These are phyloP conservation scores for Pythium vanterpoolii DNA, from an alignment of 352 stramenopile species.

Conservation along the genomic window DNA sequence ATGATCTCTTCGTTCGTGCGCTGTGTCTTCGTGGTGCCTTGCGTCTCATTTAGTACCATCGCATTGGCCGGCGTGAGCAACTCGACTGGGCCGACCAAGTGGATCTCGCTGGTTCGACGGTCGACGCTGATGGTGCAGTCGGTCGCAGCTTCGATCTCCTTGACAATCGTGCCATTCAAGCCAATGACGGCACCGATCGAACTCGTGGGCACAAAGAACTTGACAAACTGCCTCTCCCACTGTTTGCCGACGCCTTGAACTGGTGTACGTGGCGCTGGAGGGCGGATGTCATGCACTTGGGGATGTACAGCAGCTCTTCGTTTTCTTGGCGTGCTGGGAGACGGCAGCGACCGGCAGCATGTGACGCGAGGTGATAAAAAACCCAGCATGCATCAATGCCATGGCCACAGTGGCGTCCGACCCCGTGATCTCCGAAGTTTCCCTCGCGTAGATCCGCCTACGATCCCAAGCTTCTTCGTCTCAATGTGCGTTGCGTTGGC, in stretches of 20 bases:
- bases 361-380: constrained; percentile 93
- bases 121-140: constrained; percentile 76
- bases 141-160: constrained; percentile 62
- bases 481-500: too few relatives aligned
- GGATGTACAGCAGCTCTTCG: constrained; percentile 69
- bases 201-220: constrained; percentile 54
- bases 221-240: constrained; percentile 41
- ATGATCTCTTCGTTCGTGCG: constrained; percentile 87
- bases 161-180: constrained; percentile 68
- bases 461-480: too few relatives aligned
- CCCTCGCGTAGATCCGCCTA: too few relatives aligned
- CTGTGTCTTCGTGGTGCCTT: constrained; percentile 56
- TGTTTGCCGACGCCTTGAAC: constrained; percentile 51
- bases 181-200: constrained; percentile 72
- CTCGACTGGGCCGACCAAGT: constrained; percentile 83
- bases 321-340: constrained; percentile 83
- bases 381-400: constrained; percentile 96
- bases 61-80: constrained; percentile 75
- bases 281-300: constrained; percentile 80
- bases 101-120: constrained; percentile 78
- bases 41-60: constrained; percentile 52
- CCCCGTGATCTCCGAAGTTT: constrained; percentile 95
- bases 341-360: constrained; percentile 95
- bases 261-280: constrained; percentile 53
- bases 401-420: constrained; percentile 93